Evolutionary conservation across 768 basidiomycete genomes (phyloP).

Genomic region (Cystofilobasidium ferigula): DNA sequence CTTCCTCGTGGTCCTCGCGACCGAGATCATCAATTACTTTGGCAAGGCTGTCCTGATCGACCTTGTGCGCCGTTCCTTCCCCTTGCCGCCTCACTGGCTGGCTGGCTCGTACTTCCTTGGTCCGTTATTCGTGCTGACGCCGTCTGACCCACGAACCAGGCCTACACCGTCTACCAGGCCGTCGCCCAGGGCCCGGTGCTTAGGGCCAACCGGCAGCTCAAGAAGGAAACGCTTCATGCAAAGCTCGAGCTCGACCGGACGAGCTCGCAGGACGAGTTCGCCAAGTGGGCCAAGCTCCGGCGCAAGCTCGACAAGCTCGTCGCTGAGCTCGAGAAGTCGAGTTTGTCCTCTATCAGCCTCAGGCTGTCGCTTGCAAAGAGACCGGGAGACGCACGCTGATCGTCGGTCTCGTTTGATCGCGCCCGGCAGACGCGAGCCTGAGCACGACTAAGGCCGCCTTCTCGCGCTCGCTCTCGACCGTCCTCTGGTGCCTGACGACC

Average conservation of each 20-base stretch:
- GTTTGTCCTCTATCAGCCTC: slow-evolving; percentile 42
- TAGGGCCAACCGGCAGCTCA: slow-evolving; percentile 57
- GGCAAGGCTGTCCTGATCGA: slow-evolving; percentile 75
- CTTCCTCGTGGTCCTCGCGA: slow-evolving; percentile 67
- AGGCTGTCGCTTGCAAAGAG: not conserved
- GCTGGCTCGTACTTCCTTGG: slow-evolving; percentile 11
- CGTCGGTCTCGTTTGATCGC: too few relatives aligned
- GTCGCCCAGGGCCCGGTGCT: slow-evolving; percentile 49
- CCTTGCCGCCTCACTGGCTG: too few relatives aligned
- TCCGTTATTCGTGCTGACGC: not conserved
- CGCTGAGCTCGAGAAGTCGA: slow-evolving; percentile 79
- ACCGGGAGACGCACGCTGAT: too few relatives aligned
- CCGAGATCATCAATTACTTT: slow-evolving; percentile 77
- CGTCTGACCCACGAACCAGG: slow-evolving; percentile 43
- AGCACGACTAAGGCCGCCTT: slow-evolving; percentile 53
- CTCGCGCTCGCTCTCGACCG: slow-evolving; percentile 56
- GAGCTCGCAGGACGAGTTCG: slow-evolving; percentile 93
- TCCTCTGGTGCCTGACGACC: slow-evolving; percentile 75
- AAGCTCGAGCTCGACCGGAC: slow-evolving; percentile 80
- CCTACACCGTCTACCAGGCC: slow-evolving; percentile 59
- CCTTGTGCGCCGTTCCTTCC: slow-evolving; percentile 49
- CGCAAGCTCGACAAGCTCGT: slow-evolving; percentile 84
- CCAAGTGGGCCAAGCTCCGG: slow-evolving; percentile 91
- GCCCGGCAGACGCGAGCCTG: slow-evolving; percentile 53
- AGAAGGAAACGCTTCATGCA: slow-evolving; percentile 62